phyloP scores from a whole-genome alignment of 1,139 yeast genomes.

The Blastobotrys raffinosifermentans region DNA sequence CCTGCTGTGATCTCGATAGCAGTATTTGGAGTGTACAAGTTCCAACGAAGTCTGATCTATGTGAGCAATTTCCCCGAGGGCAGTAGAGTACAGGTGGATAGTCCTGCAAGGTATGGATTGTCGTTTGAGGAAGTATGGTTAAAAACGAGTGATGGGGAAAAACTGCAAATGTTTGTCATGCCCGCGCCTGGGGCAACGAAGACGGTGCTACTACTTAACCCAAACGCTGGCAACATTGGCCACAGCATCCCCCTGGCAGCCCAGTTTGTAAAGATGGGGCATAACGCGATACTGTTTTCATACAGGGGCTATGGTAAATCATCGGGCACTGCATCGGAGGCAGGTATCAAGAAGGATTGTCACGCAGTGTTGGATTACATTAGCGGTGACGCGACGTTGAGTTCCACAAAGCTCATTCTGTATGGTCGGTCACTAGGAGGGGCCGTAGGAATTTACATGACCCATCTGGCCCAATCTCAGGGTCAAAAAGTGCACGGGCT shows the following conservation, averaged over 20 bases:
- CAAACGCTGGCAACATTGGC: constrained; percentile 97
- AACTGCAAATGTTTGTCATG: constrained; percentile 45
- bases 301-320: constrained; percentile 91
- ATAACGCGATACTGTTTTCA: constrained; percentile 65
- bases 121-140: constrained; percentile 60
- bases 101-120: constrained; percentile 68
- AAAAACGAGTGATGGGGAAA: constrained; percentile 61
- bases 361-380: constrained; percentile 62
- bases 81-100: constrained; percentile 59
- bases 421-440: constrained; percentile 95
- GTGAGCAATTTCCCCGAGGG: constrained; percentile 82
- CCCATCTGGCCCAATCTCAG: constrained; percentile 42
- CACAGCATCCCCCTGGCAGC: constrained; percentile 81
- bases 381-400: constrained; percentile 45
- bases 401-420: constrained; percentile 51
- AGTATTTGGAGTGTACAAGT: constrained; percentile 50
- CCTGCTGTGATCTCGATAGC: constrained; percentile 15
- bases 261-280: constrained; percentile 57
- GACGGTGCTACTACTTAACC: constrained; percentile 75
- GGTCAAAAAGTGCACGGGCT: constrained; percentile 28
- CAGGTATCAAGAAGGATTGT: constrained; percentile 79
- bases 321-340: constrained; percentile 70
- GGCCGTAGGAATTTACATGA: constrained; percentile 84
- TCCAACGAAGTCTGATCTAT: constrained; percentile 67
- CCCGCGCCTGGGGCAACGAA: constrained; percentile 42